Conservation (phyloP, 306 rosid species). For the Fragaria vesca region DNA sequence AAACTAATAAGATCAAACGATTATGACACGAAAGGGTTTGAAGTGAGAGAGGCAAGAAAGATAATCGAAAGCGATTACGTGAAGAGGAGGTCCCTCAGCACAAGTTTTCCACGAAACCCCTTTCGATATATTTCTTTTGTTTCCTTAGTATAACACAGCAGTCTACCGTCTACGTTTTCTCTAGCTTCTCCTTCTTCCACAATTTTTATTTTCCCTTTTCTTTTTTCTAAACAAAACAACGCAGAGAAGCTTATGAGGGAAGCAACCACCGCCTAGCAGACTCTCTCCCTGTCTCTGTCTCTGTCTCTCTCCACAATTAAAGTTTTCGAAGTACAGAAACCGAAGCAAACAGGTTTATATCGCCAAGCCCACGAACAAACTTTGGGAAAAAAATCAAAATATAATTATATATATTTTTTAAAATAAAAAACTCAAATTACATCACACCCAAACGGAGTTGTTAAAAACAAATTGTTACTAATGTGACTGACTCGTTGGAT, state of each 20-base stretch:
- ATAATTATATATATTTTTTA: no score
- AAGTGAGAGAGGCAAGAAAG: neutral
- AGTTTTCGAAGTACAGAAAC: neutral
- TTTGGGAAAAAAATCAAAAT: no score
- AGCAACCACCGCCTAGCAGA: conserved; percentile 45
- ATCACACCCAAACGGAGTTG: no score
- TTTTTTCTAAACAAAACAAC: conserved; percentile 8
- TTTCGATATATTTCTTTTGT: conserved; percentile 23
- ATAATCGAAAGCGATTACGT: conserved; percentile 51
- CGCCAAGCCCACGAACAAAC: no score
- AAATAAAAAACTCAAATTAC: no score
- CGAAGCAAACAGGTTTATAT: neutral
- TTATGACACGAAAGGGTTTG: conserved; percentile 29
- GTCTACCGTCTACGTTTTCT: conserved; percentile 28
- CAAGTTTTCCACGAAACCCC: conserved; percentile 56
- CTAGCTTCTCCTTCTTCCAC: conserved; percentile 25
- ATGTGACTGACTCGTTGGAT: no score
- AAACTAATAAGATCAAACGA: neutral
- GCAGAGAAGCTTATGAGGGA: conserved; percentile 54
- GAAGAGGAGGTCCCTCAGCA: conserved; percentile 33
- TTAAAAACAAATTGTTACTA: no score
- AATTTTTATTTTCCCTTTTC: neutral
- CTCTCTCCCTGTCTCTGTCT: conserved; percentile 12
- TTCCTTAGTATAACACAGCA: neutral
- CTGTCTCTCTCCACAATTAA: conserved; percentile 14